These are phyloP conservation scores for Colletotrichum chrysophilum DNA, from an alignment of 2,329 filamentous ascomycete genomes.

Conservation along the genomic window DNA sequence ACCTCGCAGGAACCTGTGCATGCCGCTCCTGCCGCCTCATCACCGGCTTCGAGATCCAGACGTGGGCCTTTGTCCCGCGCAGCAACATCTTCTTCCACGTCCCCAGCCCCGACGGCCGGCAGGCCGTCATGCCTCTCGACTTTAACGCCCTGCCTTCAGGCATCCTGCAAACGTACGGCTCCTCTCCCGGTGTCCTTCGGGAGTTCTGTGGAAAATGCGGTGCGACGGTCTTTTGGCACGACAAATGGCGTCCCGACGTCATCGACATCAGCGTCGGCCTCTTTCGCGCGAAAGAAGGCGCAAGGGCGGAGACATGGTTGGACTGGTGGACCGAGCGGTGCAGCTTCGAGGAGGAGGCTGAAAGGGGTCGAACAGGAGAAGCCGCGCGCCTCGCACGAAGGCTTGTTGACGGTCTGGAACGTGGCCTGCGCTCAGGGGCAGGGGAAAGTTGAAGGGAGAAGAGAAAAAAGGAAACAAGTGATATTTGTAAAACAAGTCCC, in stretches of 20 bases:
- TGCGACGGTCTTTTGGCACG: conserved; percentile 69
- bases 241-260: conserved; percentile 54
- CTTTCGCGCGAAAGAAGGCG: conserved; percentile 54
- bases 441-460: background rate
- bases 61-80: conserved; percentile 70
- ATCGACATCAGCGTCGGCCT: conserved; percentile 70
- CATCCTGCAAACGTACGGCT: conserved; percentile 58
- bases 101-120: background rate
- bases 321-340: conserved; percentile 65
- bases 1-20: conserved; percentile 64
- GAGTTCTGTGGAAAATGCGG: conserved; percentile 69
- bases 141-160: conserved; percentile 40
- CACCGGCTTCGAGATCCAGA: conserved; percentile 67
- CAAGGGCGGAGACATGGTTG: conserved; percentile 62
- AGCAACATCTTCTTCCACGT: conserved; percentile 56
- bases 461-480: background rate
- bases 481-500: background rate
- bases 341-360: conserved; percentile 63
- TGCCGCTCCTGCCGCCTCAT: conserved; percentile 67
- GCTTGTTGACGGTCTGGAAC: conserved; percentile 33
- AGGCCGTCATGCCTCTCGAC: conserved; percentile 31
- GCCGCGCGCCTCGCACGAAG: conserved; percentile 28
- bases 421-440: conserved; percentile 18
- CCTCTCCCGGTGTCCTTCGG: conserved; percentile 56
- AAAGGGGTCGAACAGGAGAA: conserved; percentile 30